Evolutionary conservation across 306 rosid species (phyloP), one percentile per base, ranked within the genome.

Genomic region (Vigna hirtella): DNA sequence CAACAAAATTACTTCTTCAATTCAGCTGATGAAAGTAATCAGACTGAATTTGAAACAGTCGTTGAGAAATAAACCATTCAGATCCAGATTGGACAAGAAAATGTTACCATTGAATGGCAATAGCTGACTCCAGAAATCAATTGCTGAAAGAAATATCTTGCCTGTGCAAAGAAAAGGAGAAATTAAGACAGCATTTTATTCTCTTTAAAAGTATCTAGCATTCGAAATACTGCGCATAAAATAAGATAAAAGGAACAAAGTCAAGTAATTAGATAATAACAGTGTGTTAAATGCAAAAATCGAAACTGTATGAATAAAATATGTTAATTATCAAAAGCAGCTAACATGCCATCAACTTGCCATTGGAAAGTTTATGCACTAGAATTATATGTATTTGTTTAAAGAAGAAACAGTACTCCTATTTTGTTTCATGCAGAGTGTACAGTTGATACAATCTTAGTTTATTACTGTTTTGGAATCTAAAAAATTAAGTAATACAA

Each of bases 101-200:
- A 53, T 43, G 38, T 58, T 87, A 96, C 99, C 99, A 90, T 90
- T 72, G 97, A 88, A 80, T 96, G 99, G 22, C 99, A 96, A 75
- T 91, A 96, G 78, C 96, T 93, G 82, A 96, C 99, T 70, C 99
- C 99, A 51, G 99, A 96, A 80, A 96, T 93, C 87, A 96, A 79
- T 51, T 93, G 97, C 79, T 93, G 99, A 59, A 96, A 96, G 88
- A 87, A 96, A 79, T 86, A 93, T 73, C 97, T 90, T 75, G 91
- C 99, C 99, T 95, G 81, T 63, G 77, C 47, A 78, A 26, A 9
- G 24, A 82, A 28, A 85, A 7, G 14, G 40, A 77, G 20, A 43
- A 62, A 52, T 78, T 50, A 80, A 56, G 30, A 51, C 52, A 9
- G 38, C 40, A 6, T 22, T n/a, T 51, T 26, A 2, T 26, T 42